Percentiles rank a stretch among this genome's conserved stretches.
Evolutionary conservation across 352 stramenopile genomes (phyloP).

Genomic region (Globisporangium middletonii): DNA sequence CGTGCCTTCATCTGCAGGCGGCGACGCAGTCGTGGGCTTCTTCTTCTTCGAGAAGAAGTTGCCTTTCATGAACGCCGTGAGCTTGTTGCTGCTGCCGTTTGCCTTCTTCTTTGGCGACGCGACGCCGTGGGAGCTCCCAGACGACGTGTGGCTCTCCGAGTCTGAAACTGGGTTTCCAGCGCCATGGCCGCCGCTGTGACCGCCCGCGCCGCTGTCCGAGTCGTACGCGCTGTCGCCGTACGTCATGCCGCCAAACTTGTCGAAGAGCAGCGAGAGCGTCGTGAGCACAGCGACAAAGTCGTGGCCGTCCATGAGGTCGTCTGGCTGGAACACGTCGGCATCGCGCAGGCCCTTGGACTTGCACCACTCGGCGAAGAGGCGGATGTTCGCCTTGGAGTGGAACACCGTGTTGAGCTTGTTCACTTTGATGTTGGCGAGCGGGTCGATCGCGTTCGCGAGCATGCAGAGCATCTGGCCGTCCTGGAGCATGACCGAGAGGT

Average conservation of each 20-base stretch:
- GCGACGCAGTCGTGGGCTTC: conserved; percentile 25
- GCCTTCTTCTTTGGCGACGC: conserved; percentile 47
- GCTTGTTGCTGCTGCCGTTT: conserved; percentile 51
- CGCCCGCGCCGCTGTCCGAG: conserved; percentile 19
- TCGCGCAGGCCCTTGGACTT: conserved; percentile 58
- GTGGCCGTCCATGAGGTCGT: conserved; percentile 67
- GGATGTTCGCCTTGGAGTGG: conserved; percentile 83
- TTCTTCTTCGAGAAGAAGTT: conserved; percentile 74
- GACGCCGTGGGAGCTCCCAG: conserved; percentile 39
- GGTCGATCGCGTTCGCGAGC: conserved; percentile 79
- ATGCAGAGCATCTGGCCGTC: conserved; percentile 84
- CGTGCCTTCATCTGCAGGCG: conserved; percentile 40
- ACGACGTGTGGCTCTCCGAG: conserved; percentile 55
- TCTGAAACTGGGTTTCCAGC: conserved; percentile 59
- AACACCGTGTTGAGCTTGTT: conserved; percentile 89
- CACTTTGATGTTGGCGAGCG: conserved; percentile 64
- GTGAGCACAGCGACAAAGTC: conserved; percentile 58
- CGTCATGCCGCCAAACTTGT: conserved; percentile 64
- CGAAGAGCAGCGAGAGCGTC: conserved; percentile 83
- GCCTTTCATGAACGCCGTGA: conserved; percentile 76
- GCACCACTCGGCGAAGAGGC: conserved; percentile 80
- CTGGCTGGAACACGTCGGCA: conserved; percentile 67
- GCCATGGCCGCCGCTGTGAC: not conserved
- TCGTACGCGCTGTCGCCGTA: conserved; percentile 44
- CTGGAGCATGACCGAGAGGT: conserved; percentile 77